Percentiles rank a stretch among this genome's conserved stretches.
phyloP scores from a whole-genome alignment of 257 asterid genomes.

The Capsicum chinense region DNA sequence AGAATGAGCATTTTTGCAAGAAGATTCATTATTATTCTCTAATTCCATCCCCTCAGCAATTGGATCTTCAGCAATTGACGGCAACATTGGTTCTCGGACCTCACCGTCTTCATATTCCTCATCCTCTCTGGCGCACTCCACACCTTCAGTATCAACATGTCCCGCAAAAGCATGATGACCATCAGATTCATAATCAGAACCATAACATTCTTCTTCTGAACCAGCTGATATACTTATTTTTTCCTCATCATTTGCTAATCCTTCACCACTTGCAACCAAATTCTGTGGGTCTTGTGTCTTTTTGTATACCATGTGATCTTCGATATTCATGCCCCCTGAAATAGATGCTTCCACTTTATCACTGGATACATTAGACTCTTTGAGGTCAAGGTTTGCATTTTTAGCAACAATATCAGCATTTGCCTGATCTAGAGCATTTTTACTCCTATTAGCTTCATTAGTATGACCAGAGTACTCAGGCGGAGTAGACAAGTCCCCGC shows the following conservation, averaged over 20 bases:
- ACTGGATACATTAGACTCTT: constrained; percentile 40
- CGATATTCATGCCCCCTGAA: constrained; percentile 37
- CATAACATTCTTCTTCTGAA: constrained; percentile 57
- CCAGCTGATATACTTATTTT: constrained; percentile 50
- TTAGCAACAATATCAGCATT: constrained; percentile 37
- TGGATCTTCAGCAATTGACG: constrained; percentile 44
- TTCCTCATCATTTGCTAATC: constrained; percentile 54
- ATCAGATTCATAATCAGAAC: constrained; percentile 63
- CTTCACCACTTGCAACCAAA: constrained; percentile 40
- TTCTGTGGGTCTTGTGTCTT: constrained; percentile 43
- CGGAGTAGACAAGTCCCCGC: constrained; percentile 49
- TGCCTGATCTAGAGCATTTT: constrained; percentile 38
- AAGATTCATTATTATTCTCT: constrained; percentile 34
- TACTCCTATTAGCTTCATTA: constrained; percentile 38
- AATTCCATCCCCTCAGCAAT: constrained; percentile 37
- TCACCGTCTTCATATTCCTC: constrained; percentile 93
- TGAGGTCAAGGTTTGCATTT: constrained; percentile 36
- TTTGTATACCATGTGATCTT: constrained; percentile 35
- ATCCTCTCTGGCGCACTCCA: constrained; percentile 53
- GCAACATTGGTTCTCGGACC: constrained; percentile 59
- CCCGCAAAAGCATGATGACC: constrained; percentile 46
- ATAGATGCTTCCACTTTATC: constrained; percentile 25
- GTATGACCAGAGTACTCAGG: constrained; percentile 53
- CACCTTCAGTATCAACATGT: constrained; percentile 32
- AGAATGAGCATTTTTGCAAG: constrained; percentile 39